These are phyloP conservation scores for Draba incana DNA, from an alignment of 345 rosid genomes.

Conservation along the genomic window DNA sequence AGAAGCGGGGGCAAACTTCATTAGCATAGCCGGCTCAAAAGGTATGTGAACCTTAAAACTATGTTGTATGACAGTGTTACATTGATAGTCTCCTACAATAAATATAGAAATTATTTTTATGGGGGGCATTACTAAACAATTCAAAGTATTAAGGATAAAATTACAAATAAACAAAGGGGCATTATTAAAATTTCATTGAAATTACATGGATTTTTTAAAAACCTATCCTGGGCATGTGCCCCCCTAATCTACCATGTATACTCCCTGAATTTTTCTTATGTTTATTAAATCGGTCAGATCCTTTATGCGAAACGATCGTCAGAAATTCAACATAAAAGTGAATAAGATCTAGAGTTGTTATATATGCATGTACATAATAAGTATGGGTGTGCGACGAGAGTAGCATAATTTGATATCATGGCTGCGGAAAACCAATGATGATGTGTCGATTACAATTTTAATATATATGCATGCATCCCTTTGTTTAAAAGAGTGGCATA, in stretches of 20 bases:
- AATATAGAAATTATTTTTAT: too few species aligned
- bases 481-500: constrained; percentile 25
- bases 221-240: too few species aligned
- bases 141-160: too few species aligned
- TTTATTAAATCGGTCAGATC: too few species aligned
- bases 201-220: too few species aligned
- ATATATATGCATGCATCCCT: constrained; percentile 31
- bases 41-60: constrained; percentile 50
- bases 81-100: background rate
- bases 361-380: background rate
- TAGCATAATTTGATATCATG: constrained; percentile 20
- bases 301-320: too few species aligned
- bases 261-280: too few species aligned
- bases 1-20: constrained; percentile 96
- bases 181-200: too few species aligned
- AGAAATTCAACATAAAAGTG: too few species aligned
- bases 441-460: constrained; percentile 24
- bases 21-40: constrained; percentile 96
- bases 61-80: constrained; percentile 6
- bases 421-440: constrained; percentile 10
- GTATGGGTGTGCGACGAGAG: constrained; percentile 25
- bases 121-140: too few species aligned
- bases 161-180: too few species aligned
- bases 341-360: background rate
- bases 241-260: too few species aligned